Base-by-base conservation (phyloP, 2,329 filamentous ascomycete genomes). In the Leptographium radiaticola region DNA sequence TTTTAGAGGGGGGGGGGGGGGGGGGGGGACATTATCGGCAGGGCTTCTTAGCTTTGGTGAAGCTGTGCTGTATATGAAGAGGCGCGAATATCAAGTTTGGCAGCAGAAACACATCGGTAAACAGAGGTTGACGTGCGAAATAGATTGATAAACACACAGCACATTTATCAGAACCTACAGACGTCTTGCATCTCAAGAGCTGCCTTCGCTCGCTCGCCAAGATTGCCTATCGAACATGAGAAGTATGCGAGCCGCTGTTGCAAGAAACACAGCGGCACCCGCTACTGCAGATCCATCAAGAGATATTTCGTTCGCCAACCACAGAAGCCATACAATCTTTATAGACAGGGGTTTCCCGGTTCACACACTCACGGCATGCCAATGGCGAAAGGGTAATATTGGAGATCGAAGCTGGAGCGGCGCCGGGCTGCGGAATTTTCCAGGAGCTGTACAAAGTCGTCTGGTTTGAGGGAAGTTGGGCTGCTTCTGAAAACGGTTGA, bases 371-470 rank as follows among this genome's bases (percentile, higher is more conserved):
- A 1, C 6, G 30, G n/a, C 6, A 44, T 15, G 11, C 7, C 6
- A 4, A 6, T 16, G 30, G n/a, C 9, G 25, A 9, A 2, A n/a
- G 5, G 2, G 10, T 10, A n/a, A n/a, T n/a, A 2, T 20, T 25
- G 5, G 30, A 0, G 4, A 15, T 25, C 18, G 16, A 13, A 15
- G 39, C n/a, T 9, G 18, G 31, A 30, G 6, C 39, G 34, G 33
- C 4, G 8, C 15, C 11, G 6, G 18, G 13, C 30, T 11, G 47
- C 4, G 62, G 71, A 15, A 83, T 70, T n/a, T 72, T 71, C 79
- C 79, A 84, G 66, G 83, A 84, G 43, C 69, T 75, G 63, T 83
- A 79, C 0, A 84, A 68, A 0, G 75, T 80, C 5, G 71, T 68
- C 62, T 83, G 79, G 25, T 53, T 63, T 49, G 54, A 55, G 25